Percentiles rank a stretch among this genome's conserved stretches.
phyloP scores from a whole-genome alignment of 163 green algal genomes.

The Scenedesmus sp. region DNA sequence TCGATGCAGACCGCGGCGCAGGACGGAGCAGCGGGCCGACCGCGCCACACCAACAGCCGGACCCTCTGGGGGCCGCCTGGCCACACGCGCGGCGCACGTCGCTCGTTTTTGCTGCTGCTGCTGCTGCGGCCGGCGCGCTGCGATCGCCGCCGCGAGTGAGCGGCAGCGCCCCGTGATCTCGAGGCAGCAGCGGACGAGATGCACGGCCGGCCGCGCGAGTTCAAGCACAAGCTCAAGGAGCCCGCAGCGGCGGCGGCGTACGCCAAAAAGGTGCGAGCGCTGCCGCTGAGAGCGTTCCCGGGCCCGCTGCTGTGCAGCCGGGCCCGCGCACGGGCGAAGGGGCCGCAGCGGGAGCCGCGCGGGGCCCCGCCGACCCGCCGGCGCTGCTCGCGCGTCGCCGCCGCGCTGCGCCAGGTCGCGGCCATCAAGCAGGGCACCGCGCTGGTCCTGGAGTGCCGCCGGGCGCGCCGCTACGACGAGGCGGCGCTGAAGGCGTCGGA shows the following conservation, averaged over 20 bases:
- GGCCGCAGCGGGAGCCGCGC: too few species aligned
- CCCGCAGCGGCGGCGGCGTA: slow-evolving; percentile 61
- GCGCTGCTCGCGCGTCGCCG: neutral
- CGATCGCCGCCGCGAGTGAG: too few species aligned
- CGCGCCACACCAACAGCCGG: too few species aligned
- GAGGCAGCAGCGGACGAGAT: slow-evolving; percentile 32
- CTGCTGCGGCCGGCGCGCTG: too few species aligned
- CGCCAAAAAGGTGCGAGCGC: slow-evolving; percentile 57
- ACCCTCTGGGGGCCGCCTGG: too few species aligned
- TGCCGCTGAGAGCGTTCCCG: neutral
- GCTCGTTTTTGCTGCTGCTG: too few species aligned
- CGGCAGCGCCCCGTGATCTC: too few species aligned
- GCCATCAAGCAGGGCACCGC: slow-evolving; percentile 61
- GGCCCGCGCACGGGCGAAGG: too few species aligned
- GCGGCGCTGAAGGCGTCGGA: slow-evolving; percentile 50
- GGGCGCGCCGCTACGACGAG: slow-evolving; percentile 35
- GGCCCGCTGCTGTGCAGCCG: neutral
- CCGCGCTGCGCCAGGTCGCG: slow-evolving; percentile 49
- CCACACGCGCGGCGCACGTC: too few species aligned
- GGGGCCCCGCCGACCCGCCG: too few species aligned
- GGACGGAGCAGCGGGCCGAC: too few species aligned
- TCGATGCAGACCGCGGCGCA: too few species aligned
- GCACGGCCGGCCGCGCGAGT: slow-evolving; percentile 63
- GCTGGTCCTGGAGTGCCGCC: slow-evolving; percentile 57
- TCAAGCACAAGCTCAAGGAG: slow-evolving; percentile 66